Evolutionary conservation across 306 rosid species (phyloP), one percentile per base, ranked within the genome.

Genomic region (Cicer cuneatum): DNA sequence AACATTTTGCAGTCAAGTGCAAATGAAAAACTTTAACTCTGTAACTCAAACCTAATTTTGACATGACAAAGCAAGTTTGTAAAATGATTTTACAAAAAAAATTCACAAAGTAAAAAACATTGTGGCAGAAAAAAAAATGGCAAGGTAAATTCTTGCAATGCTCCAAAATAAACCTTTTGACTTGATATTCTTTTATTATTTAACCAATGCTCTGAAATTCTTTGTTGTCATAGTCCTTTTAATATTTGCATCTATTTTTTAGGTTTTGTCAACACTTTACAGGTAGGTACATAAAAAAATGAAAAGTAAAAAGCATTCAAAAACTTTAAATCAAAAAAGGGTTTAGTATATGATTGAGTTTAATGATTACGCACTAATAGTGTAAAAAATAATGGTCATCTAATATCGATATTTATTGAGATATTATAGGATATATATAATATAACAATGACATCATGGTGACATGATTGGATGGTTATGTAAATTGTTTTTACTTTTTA

Each of bases 1-100:
- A 52, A 61, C 71, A 41, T 61, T 48, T 19, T n/a, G 4, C 49
- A 35, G 41, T 42, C 62, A 51, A 63, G 10, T 41, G 69, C 53
- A 78, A 78, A 33, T 19, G 7, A 45, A 46, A 40, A 52, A 7
- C 52, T 64, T 35, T 15, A 29, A 72, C 69, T 54, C 7, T 13
- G 10, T 37, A 41, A 65, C 72, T 58, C 68, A 51, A 75, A 49
- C 52, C 13, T 51, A 59, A 57, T 66, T 47, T 72, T 65, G 57
- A 68, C 19, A 60, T 39, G 33, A 39, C 39, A 66, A 57, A 29
- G 35, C 5, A 29, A 29, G 35, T 3, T 29, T 29, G 35, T 3
- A 29, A 29, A 29, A 29, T 29, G 35, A 29, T 29, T 29, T 29
- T 29, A 29, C 35, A 29, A 29, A 29, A 29, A 29, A 29, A 29